Evolutionary conservation across 805 yeast genomes (phyloP).

Genomic region (Zygoascus ofunaensis): DNA sequence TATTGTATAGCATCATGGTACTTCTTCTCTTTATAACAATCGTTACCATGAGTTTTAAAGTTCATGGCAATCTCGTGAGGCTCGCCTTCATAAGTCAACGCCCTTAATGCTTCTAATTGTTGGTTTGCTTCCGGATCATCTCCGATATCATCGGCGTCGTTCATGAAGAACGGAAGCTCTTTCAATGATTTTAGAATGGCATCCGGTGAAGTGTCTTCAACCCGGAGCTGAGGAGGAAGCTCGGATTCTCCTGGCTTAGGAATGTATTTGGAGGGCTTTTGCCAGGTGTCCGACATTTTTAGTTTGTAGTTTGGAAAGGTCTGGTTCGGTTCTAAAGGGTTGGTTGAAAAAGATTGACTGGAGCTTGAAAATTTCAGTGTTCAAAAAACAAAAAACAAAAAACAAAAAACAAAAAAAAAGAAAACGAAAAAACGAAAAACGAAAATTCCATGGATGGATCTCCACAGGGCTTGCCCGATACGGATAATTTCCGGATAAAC

Average conservation of each 20-base stretch:
- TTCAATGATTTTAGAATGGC: constrained; percentile 72
- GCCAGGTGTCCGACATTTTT: constrained; percentile 8
- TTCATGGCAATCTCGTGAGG: constrained; percentile 86
- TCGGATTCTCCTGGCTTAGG: constrained; percentile 56
- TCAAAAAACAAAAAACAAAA: too few relatives aligned
- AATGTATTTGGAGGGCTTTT: constrained; percentile 33
- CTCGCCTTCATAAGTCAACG: constrained; percentile 90
- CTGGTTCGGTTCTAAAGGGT: too few relatives aligned
- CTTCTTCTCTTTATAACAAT: constrained; percentile 60
- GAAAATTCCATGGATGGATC: too few relatives aligned
- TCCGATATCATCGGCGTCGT: constrained; percentile 57
- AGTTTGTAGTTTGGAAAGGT: background rate
- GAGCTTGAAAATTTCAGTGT: background rate
- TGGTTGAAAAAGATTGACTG: background rate
- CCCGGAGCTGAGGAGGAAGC: constrained; percentile 71
- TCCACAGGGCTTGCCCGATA: too few relatives aligned
- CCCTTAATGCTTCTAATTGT: constrained; percentile 78
- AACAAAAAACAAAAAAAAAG: too few relatives aligned
- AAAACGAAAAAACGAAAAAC: too few relatives aligned
- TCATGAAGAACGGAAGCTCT: constrained; percentile 90
- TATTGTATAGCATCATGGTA: constrained; percentile 68
- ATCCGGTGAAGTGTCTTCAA: constrained; percentile 40
- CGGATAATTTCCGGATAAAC: too few relatives aligned
- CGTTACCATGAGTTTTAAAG: constrained; percentile 91
- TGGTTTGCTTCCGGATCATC: constrained; percentile 59